A percentile compares a stretch with the other conserved stretches of the same genome.
These are phyloP conservation scores for Fusarium vanettenii DNA, from an alignment of 2,329 filamentous ascomycete species.

Conservation along the genomic window DNA sequence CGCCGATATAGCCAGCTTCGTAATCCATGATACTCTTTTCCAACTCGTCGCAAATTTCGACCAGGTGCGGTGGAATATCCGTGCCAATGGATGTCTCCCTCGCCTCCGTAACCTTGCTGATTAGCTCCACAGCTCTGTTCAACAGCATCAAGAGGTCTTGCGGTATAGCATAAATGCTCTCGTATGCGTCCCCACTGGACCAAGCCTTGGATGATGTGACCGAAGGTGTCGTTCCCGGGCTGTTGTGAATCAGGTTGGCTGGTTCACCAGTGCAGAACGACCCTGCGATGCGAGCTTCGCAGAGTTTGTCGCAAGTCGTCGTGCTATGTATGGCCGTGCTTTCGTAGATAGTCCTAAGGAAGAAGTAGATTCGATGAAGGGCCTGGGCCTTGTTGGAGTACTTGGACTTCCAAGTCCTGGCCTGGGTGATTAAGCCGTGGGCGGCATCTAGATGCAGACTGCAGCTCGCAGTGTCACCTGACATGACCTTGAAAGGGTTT, in stretches of 20 bases:
- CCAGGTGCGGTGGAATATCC: not conserved
- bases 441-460: not conserved
- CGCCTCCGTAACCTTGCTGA: not conserved
- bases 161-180: not conserved
- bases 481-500: not conserved
- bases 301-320: not conserved
- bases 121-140: not conserved
- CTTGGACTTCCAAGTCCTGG: not conserved
- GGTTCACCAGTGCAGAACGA: not conserved
- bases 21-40: not conserved
- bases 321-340: not conserved
- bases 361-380: not conserved
- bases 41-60: not conserved
- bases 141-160: not conserved
- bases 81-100: not conserved
- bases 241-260: not conserved
- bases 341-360: not conserved
- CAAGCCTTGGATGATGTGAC: not conserved
- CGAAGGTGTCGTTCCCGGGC: not conserved
- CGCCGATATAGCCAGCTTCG: not conserved
- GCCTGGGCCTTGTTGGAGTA: not conserved
- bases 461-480: not conserved
- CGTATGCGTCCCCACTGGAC: not conserved
- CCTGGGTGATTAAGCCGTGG: not conserved
- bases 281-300: not conserved